Conservation (phyloP, 2,329 filamentous ascomycete genomes). For the Aspergillus spinulosporus region DNA sequence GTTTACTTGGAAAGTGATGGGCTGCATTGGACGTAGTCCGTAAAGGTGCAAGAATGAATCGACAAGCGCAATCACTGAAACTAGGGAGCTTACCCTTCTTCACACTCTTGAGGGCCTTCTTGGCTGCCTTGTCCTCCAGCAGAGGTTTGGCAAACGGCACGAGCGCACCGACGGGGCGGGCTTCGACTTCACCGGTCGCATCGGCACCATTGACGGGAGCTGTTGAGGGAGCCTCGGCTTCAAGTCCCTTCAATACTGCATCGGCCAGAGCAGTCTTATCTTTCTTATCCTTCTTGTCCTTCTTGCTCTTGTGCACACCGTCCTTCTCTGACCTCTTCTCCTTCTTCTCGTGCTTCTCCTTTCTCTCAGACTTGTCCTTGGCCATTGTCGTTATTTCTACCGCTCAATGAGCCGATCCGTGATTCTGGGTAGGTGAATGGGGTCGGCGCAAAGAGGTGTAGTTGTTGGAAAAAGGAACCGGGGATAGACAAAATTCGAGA, state of each 20-base stretch:
- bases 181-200: constrained; percentile 31
- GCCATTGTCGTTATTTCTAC: constrained; percentile 40
- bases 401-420: constrained; percentile 11
- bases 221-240: constrained; percentile 29
- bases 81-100: constrained; percentile 47
- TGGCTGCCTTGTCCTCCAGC: constrained; percentile 52
- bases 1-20: neutral
- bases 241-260: constrained; percentile 39
- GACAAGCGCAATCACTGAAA: neutral
- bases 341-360: constrained; percentile 48
- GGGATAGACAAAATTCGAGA: constrained; percentile 29
- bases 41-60: neutral
- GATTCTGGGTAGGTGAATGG: constrained; percentile 15
- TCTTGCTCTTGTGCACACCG: constrained; percentile 49
- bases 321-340: constrained; percentile 49
- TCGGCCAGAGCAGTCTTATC: constrained; percentile 41
- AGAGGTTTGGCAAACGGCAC: constrained; percentile 53
- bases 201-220: constrained; percentile 25
- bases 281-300: constrained; percentile 50
- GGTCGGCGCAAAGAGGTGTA: constrained; percentile 17
- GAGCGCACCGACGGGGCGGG: constrained; percentile 46
- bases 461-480: constrained; percentile 25
- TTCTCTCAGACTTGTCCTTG: constrained; percentile 49
- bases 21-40: neutral
- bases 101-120: constrained; percentile 54